Base-by-base conservation (phyloP, 768 basidiomycete species). In the Daedalea quercina region DNA sequence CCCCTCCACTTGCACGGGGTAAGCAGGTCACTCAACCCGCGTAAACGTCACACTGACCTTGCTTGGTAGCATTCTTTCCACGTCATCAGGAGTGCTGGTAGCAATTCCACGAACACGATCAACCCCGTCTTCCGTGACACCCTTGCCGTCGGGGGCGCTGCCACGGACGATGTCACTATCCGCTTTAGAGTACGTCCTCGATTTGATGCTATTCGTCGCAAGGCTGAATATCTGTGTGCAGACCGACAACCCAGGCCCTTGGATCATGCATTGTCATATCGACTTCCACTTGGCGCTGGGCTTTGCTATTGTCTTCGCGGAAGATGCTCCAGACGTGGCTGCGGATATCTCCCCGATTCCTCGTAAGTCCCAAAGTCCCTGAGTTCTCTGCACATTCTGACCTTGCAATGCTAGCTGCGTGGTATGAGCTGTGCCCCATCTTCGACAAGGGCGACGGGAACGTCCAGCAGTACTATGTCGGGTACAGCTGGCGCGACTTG, bases 221-320 rank as follows among this genome's bases (percentile, higher is more conserved):
- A n/a, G n/a, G n/a, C 49, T 56, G 69, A 71, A 26, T 73, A 77
- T 23, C 77, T 76, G 61, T 26, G 7, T 25, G 1, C 35, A 52
- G 49, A 64, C 84, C 1, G 80, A 87, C 64, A 87, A 85, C 67
- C 71, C 82, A 19, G 82, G 82, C 15, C 77, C 77, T 22, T 81
- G 80, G 75, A 66, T 65, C 53, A 54, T 63, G 40, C 60, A 64
- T 47, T 62, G 66, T 52, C 62, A 63, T 52, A 63, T 63, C 47
- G 62, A 63, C 57, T 61, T 51, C 47, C 61, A 63, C 49, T 45
- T 63, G 6, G 67, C 73, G 7, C 61, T 64, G 2, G 75, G 75
- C 24, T 65, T 76, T 13, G 74, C 74, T 2, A 52, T 75, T 24
- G 73, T 75, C 12, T 8, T 53, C 9, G 46, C 52, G n/a, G 46